phyloP scores from a whole-genome alignment of 768 basidiomycete genomes.

The Mycena rosella region DNA sequence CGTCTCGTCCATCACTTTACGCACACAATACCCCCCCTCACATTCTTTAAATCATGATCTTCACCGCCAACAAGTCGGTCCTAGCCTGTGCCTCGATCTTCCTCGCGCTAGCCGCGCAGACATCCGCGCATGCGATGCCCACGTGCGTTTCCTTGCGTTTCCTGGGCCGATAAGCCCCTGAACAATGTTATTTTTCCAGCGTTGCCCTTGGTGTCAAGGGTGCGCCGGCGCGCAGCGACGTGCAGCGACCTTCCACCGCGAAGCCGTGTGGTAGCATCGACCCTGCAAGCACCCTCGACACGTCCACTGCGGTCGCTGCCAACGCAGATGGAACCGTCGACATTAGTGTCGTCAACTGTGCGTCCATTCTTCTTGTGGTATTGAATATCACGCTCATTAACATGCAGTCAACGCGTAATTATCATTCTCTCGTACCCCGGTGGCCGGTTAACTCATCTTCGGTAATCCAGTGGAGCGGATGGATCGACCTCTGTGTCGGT shows the following conservation, averaged over 20 bases:
- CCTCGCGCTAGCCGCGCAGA: constrained; percentile 29
- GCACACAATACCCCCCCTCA: constrained; percentile 7
- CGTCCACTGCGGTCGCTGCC: constrained; percentile 35
- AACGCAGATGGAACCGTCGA: constrained; percentile 47
- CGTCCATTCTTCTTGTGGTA: background rate
- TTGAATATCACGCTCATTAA: background rate
- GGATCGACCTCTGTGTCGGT: constrained; percentile 36
- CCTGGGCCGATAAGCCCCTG: background rate
- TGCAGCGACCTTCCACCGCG: constrained; percentile 34
- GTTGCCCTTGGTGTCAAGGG: constrained; percentile 35
- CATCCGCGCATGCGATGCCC: constrained; percentile 31
- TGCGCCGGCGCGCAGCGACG: constrained; percentile 33
- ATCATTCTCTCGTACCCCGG: background rate
- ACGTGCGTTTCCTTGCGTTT: background rate
- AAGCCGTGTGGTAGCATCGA: constrained; percentile 35
- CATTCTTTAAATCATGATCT: constrained; percentile 27
- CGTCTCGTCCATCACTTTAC: constrained; percentile 1
- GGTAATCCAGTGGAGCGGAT: constrained; percentile 28
- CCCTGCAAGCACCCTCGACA: constrained; percentile 30
- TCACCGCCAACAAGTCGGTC: constrained; percentile 24
- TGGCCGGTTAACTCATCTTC: background rate
- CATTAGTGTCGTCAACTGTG: constrained; percentile 46
- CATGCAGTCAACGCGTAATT: constrained; percentile 48
- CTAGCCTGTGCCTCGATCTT: constrained; percentile 31
- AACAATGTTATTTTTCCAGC: constrained; percentile 1